Evolutionary conservation across 192 early-diverging fungal genomes (phyloP), one percentile per base, ranked within the genome.

Genomic region (Coemansia sp.): DNA sequence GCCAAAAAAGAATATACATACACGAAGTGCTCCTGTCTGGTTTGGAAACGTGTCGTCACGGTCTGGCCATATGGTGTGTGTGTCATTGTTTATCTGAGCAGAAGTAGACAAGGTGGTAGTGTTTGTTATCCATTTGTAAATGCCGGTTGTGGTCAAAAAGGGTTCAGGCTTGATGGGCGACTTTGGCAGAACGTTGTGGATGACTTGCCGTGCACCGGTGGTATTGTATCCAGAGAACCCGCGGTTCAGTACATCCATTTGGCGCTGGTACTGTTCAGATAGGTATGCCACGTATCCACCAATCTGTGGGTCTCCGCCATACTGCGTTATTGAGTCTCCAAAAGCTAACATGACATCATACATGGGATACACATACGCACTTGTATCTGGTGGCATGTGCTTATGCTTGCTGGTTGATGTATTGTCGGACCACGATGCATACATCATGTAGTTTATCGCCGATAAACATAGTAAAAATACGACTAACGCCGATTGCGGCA

Each of bases 201-300:
- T 25, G 5, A 55, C 35, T 25, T 2, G 24, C 11, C 53, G 53
- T 2, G 53, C 53, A 19, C 27, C 11, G 14, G 22, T 55, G n/a
- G 29, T 25, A 15, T 55, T 55, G 5, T 12, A 55, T 27, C 53
- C 53, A 5, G 53, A 55, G 4, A 55, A 55, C 25, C 53, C 53
- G 15, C 53, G 53, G 53, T 55, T 55, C 7, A 55, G 12, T n/a
- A 55, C 53, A 5, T 55, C 53, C 53, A 55, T 55, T 15, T 55
- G 53, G 14, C 53, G 53, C 12, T 55, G 53, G 17, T 55, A 55
- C 27, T 35, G 51, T 11, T 25, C 10, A 3, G 51, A 53, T 2
- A 53, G 21, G 14, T 53, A 53, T 53, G 51, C 51, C 21, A 53
- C 11, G 8, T 53, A 53, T 24, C 51, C 51, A 4, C 12, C 22